Base-by-base conservation (phyloP, 2,329 filamentous ascomycete genomes). In the Whalleya microplaca region DNA sequence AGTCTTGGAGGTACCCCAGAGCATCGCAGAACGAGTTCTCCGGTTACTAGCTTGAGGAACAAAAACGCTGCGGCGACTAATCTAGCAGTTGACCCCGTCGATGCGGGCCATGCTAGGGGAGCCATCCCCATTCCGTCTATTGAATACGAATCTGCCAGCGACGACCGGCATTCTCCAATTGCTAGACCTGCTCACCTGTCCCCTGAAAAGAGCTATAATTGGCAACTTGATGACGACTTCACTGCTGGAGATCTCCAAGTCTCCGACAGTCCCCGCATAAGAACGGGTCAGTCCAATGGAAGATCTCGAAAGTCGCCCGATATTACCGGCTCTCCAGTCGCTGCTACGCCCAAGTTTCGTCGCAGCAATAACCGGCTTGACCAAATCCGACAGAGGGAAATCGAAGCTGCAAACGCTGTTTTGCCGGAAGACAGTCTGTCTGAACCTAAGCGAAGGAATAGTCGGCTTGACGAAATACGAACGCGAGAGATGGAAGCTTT, bases 191-290 rank as follows among this genome's bases (percentile, higher is more conserved):
- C 46, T 18, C 42, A 48, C 7, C 51, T 52, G 5, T 80, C 80
- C 0, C 81, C 82, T 0, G 77, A 80, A 49, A 83, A 81, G 68
- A 80, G 77, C 62, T 82, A 78, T 54, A 79, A 77, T 7, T 86
- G 82, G 83, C 73, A 84, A 53, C 69, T 84, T 6, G 83, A 85
- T 32, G 77, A 79, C 4, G 83, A 86, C 52, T 84, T 86, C 61
- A 85, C 83, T 0, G 82, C 78, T 10, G 76, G 78, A 42, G 82
- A 85, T 55, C 56, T 85, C 41, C 81, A 84, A 55, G 66, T 82
- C 32, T 85, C 83, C 0, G 75, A 80, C 59, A 85, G 82, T 58
- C 83, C 83, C n/a, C 78, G 80, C 29, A 76, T 85, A 49, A 73
- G 69, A 23, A 70, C 77, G 20, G 69, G 63, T 21, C 69, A 70